These are phyloP conservation scores for Saccharomyces hybrid DNA, from an alignment of 1,139 yeast species.

Conservation along the genomic window DNA sequence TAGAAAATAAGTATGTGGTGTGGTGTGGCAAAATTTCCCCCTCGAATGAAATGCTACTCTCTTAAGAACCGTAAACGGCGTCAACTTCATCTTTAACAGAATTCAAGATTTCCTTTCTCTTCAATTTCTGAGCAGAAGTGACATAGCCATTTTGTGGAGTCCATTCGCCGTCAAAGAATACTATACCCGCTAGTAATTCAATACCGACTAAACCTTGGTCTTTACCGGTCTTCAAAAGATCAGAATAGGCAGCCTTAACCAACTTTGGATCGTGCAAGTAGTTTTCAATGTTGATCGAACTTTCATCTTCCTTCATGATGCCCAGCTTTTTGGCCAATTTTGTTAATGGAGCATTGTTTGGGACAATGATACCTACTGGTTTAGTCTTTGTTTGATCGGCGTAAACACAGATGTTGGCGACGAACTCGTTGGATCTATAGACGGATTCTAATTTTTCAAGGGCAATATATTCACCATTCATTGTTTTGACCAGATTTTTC, in stretches of 20 bases:
- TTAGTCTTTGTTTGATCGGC: constrained; percentile 82
- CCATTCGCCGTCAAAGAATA: constrained; percentile 86
- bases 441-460: constrained; percentile 81
- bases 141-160: constrained; percentile 93
- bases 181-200: constrained; percentile 74
- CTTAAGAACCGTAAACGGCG: constrained; percentile 37
- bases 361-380: constrained; percentile 86
- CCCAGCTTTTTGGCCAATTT: constrained; percentile 50
- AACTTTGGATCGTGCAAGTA: constrained; percentile 54
- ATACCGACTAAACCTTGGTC: constrained; percentile 77
- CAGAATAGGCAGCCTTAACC: constrained; percentile 46
- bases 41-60: background rate
- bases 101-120: constrained; percentile 80
- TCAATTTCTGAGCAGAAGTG: constrained; percentile 92
- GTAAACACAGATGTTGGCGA: constrained; percentile 79
- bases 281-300: constrained; percentile 39
- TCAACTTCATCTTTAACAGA: constrained; percentile 56
- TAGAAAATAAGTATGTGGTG: background rate
- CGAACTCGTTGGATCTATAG: constrained; percentile 75
- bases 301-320: constrained; percentile 39
- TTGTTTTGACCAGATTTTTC: constrained; percentile 91
- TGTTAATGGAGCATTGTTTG: constrained; percentile 61
- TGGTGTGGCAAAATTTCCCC: background rate
- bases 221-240: constrained; percentile 67
- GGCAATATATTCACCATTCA: constrained; percentile 96